Base-by-base conservation (phyloP, 352 stramenopile genomes). In the Phytophthora litchii region DNA sequence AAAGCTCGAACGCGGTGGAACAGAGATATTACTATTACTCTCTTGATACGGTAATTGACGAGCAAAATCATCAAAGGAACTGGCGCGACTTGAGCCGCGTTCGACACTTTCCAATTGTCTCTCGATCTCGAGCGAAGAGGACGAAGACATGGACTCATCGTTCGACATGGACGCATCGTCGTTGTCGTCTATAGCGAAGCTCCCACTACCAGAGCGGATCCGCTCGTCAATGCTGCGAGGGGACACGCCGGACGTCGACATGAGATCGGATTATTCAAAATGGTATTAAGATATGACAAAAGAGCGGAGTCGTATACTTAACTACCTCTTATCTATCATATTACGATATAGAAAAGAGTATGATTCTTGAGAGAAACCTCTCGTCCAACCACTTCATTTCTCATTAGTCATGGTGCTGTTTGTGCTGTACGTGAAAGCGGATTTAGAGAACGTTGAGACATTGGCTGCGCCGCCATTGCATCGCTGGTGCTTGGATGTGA, bases 361-460 rank as follows among this genome's bases (percentile, higher is more conserved):
- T 32, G 8, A 27, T 16, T 8, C 13, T n/a, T 27, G 23, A 27
- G 23, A 27, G 23, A 27, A 27, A 27, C 23, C 3, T 27, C 23
- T 27, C 3, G 23, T 3, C 23, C 23, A 27, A 27, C 5, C 23
- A 27, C 3, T 27, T 27, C 23, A 27, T 27, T 27, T 27, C 23
- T 27, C 23, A 27, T 5, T 27, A 27, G 23, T 27, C 23, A 95
- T 95, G 86, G 85, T 92, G 60, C 70, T 95, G 23, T 91, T 86
- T 60, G 82, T 95, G 70, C 72, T 96, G 44, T 92, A 91, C 64
- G 78, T 96, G 11, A 95, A 95, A 68, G 88, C 84, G 9, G 86
- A 96, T 4, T 75, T 96, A 21, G 85, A 96, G 83, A 94, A 95
- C 66, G 75, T 96, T 3, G 82, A 82, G 64, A 82, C 72, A 68